Evolutionary conservation across 306 rosid genomes (phyloP).

Genomic region (Inga oerstediana): DNA sequence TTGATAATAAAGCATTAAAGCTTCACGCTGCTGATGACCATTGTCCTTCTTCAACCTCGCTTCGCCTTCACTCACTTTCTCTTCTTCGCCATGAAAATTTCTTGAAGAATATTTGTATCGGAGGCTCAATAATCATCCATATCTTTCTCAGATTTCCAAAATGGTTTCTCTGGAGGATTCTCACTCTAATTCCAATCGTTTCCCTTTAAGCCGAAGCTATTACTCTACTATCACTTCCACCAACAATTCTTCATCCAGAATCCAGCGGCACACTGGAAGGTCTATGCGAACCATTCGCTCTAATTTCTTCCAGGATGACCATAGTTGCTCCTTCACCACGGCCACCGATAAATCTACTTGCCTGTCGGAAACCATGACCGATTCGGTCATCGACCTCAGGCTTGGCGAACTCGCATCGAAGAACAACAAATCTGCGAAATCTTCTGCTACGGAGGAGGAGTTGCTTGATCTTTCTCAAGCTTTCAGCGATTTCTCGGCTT

Average conservation of each 20-base stretch:
- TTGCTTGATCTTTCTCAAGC: slow-evolving; percentile 83
- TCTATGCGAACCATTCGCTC: slow-evolving; percentile 96
- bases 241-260: slow-evolving; percentile 44
- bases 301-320: slow-evolving; percentile 66
- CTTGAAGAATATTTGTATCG: not conserved
- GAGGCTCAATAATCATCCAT: not conserved
- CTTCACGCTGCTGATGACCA: not conserved
- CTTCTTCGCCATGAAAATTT: slow-evolving; percentile 38
- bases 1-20: slow-evolving; percentile 14
- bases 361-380: slow-evolving; percentile 72
- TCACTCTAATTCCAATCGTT: slow-evolving; percentile 61
- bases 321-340: slow-evolving; percentile 46
- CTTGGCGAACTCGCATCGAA: slow-evolving; percentile 84
- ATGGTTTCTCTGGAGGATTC: slow-evolving; percentile 91
- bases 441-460: slow-evolving; percentile 55
- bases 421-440: slow-evolving; percentile 42
- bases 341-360: slow-evolving; percentile 53
- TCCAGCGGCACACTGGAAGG: slow-evolving; percentile 67
- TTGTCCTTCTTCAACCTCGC: slow-evolving; percentile 33
- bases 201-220: slow-evolving; percentile 49
- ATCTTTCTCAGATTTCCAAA: not conserved
- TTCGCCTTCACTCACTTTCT: slow-evolving; percentile 26
- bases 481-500: slow-evolving; percentile 85
- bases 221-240: slow-evolving; percentile 50
- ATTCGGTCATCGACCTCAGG: slow-evolving; percentile 83